Evolutionary conservation across 2,329 filamentous ascomycete species (phyloP), one percentile per base, ranked within the genome.

Genomic region (Lecanoromycetidae sp.): DNA sequence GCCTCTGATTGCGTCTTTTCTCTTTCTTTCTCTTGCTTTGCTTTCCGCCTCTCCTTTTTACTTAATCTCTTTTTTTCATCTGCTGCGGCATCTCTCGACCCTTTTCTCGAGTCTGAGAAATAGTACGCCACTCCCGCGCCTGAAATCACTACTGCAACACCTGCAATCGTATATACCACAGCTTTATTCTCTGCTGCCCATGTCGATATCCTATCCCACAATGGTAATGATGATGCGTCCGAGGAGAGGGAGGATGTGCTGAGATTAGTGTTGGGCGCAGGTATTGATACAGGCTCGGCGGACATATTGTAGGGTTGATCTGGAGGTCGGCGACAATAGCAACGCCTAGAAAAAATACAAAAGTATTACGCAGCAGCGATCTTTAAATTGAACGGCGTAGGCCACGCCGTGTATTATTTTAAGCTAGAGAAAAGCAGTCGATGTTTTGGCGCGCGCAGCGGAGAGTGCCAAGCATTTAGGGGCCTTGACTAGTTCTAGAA

Each of bases 121-220:
- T 95, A 96, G 72, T 96, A 98, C 61, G 94, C 82, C 35, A 86
- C 85, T 57, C 91, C 90, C 27, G 88, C 90, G 52, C 85, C 86
- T 12, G 87, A 91, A 48, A 94, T 84, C 35, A 95, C 87, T 39
- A 94, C 77, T 45, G 90, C 90, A 51, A 94, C 84, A 60, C 91
- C 91, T 47, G 90, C 91, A 67, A 96, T 86, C 56, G 91, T 95
- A 68, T 95, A 98, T 54, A 94, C 88, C 46, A 90, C 76, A 39
- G 86, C 84, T 72, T 95, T 96, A 71, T 98, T 88, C 64, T 96
- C 90, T 2, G 87, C 85, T 12, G 84, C 87, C 90, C 91, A 98
- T 61, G 73, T 81, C 56, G 87, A 83, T 67, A 95, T 72, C 60
- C 88, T 82, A 66, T 94, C 86, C 87, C 87, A 94, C 47, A 91